Percentiles rank a stretch among this genome's conserved stretches.
Conservation (phyloP, 192 early-diverging fungal species). For the Coemansia sp. region DNA sequence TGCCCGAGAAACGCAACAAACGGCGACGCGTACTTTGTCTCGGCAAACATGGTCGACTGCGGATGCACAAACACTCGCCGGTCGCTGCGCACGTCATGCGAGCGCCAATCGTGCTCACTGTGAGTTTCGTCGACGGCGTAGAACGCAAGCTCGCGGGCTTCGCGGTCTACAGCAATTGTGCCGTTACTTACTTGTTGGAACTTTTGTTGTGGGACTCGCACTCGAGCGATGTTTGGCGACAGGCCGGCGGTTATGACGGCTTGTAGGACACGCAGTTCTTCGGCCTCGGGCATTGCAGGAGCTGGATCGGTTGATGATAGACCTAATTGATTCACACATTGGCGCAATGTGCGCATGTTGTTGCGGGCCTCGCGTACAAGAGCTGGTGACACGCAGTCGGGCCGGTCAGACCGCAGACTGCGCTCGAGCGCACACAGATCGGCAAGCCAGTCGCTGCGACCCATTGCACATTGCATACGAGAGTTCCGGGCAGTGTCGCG, state of each 20-base stretch:
- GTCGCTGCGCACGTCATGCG: constrained; percentile 41
- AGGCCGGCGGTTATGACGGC: constrained; percentile 79
- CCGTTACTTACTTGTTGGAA: constrained; percentile 74
- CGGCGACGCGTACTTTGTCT: constrained; percentile 59
- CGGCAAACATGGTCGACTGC: constrained; percentile 68
- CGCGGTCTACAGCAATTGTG: constrained; percentile 65
- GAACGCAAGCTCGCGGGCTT: constrained; percentile 73
- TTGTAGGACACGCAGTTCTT: constrained; percentile 60
- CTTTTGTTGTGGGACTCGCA: constrained; percentile 68
- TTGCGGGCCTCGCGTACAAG: constrained; percentile 63
- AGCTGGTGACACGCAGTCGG: constrained; percentile 55
- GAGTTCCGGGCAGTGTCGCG: not conserved
- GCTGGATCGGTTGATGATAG: not conserved
- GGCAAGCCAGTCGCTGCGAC: constrained; percentile 68
- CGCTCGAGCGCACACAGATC: constrained; percentile 55
- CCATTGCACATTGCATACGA: not conserved
- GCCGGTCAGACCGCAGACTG: not conserved
- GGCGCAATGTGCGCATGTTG: constrained; percentile 60
- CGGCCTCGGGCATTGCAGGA: constrained; percentile 1
- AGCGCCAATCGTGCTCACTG: constrained; percentile 3
- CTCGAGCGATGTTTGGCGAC: constrained; percentile 76
- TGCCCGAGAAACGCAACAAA: constrained; percentile 71
- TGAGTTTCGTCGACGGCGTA: constrained; percentile 56
- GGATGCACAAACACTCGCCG: constrained; percentile 84
- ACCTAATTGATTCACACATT: constrained; percentile 44